Evolutionary conservation across 257 asterid species (phyloP), one percentile per base, ranked within the genome.

Genomic region (Penstemon barbatus): DNA sequence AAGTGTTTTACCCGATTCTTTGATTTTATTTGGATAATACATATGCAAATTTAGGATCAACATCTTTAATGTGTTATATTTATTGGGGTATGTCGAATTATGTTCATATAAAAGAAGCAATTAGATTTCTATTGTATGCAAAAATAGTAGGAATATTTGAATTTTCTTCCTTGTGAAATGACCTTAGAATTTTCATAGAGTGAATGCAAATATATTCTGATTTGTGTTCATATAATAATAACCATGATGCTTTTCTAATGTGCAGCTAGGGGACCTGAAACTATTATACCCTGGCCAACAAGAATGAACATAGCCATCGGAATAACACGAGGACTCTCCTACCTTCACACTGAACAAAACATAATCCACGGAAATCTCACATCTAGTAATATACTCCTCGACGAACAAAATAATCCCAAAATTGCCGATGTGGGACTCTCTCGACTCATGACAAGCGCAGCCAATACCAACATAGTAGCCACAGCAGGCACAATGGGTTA

Each of bases 261-360:
- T 74, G 78, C 84, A 84, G 89, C 89, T 74, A 50, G 89, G 82
- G 33, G 83, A 73, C 54, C 79, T 79, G 36, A 84, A 83, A 3
- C 82, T 4, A 74, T 52, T 39, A 82, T 93, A 5, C 79, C 86
- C 6, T 93, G 99, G 99, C 70, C 88, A 7, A 78, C 89, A 65
- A 85, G 99, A 75, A 85, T 88, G 89, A 74, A 54, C 58, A 83
- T 93, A 59, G 89, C 90, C 0, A 76, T 76, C 1, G 97, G 99
- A 19, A 76, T 87, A 66, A 78, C 97, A 7, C 71, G 85, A 57
- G 99, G 97, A 8, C 79, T 93, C 6, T 73, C 78, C 78, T 80
- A 77, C 66, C 86, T 93, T 10, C 97, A 93, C 81, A 61, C 77
- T 0, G 81, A 88, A 36, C 83, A 82, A 37, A 93, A 77, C 74